phyloP scores from a whole-genome alignment of 768 basidiomycete species.

The Porphyrellus cyaneotinctus region DNA sequence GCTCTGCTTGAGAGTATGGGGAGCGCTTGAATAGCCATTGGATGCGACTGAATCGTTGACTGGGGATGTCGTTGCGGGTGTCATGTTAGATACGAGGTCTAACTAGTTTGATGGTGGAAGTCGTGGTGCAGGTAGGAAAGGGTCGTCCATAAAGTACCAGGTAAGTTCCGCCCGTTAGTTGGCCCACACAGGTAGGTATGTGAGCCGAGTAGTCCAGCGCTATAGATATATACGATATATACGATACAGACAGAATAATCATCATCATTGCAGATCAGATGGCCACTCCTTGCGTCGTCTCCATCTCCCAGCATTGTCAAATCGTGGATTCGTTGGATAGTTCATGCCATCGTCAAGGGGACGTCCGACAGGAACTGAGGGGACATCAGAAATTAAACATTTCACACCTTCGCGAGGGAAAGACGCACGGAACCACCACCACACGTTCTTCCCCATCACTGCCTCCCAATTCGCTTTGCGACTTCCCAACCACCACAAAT shows the following conservation, averaged over 20 bases:
- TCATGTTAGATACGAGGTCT: conserved; percentile 13
- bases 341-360: conserved; percentile 54
- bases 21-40: conserved; percentile 15
- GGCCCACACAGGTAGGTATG: too few relatives aligned
- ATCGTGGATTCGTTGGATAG: conserved; percentile 70
- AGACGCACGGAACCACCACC: conserved; percentile 79
- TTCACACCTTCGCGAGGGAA: not conserved
- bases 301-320: conserved; percentile 66
- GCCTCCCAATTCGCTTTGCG: conserved; percentile 63
- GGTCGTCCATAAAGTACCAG: too few relatives aligned
- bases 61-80: conserved; percentile 20
- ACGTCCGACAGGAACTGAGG: conserved; percentile 48
- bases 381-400: not conserved
- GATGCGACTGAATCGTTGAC: not conserved
- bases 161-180: conserved; percentile 25
- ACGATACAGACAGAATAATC: not conserved
- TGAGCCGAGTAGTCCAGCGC: not conserved
- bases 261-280: conserved; percentile 48
- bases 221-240: not conserved
- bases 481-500: conserved; percentile 83
- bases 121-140: conserved; percentile 2
- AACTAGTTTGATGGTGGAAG: not conserved
- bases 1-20: conserved; percentile 14
- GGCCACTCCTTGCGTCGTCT: conserved; percentile 70
- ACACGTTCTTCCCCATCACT: conserved; percentile 68